A percentile compares a stretch with the other conserved stretches of the same genome.
These are phyloP conservation scores for Penicillium rolfsii DNA, from an alignment of 2,329 filamentous ascomycete genomes.

Conservation along the genomic window DNA sequence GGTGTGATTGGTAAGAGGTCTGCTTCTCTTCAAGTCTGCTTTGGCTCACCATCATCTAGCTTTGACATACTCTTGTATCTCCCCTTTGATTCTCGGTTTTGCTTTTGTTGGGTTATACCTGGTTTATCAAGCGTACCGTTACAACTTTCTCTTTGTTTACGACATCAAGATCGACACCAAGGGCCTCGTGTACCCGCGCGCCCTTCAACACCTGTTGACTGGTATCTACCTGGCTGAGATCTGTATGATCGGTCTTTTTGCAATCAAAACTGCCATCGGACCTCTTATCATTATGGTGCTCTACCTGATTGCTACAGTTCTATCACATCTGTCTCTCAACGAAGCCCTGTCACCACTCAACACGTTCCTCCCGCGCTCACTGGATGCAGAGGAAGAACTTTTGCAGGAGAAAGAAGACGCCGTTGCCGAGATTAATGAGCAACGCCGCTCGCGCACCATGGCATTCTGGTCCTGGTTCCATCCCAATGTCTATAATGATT, in stretches of 20 bases:
- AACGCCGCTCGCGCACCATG: slow-evolving; percentile 27
- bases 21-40: too few relatives aligned
- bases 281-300: slow-evolving; percentile 76
- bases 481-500: slow-evolving; percentile 76
- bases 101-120: slow-evolving; percentile 75
- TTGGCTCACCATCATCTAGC: slow-evolving; percentile 51
- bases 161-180: slow-evolving; percentile 83
- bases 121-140: slow-evolving; percentile 85
- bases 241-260: slow-evolving; percentile 84
- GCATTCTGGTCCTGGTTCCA: slow-evolving; percentile 57
- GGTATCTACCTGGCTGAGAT: slow-evolving; percentile 83
- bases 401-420: slow-evolving; percentile 44
- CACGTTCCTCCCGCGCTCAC: slow-evolving; percentile 72
- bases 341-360: slow-evolving; percentile 50
- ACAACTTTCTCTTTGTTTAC: slow-evolving; percentile 86
- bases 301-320: slow-evolving; percentile 72
- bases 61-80: slow-evolving; percentile 83
- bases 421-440: slow-evolving; percentile 26
- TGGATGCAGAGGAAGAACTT: slow-evolving; percentile 59
- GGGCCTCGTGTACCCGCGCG: slow-evolving; percentile 83
- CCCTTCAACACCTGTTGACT: slow-evolving; percentile 79
- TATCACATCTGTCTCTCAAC: slow-evolving; percentile 68
- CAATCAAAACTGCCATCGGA: slow-evolving; percentile 63
- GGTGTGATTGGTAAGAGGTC: slow-evolving; percentile 62
- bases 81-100: slow-evolving; percentile 81